phyloP scores from a whole-genome alignment of 2,329 filamentous ascomycete species.

The Tetracladium maxilliforme region DNA sequence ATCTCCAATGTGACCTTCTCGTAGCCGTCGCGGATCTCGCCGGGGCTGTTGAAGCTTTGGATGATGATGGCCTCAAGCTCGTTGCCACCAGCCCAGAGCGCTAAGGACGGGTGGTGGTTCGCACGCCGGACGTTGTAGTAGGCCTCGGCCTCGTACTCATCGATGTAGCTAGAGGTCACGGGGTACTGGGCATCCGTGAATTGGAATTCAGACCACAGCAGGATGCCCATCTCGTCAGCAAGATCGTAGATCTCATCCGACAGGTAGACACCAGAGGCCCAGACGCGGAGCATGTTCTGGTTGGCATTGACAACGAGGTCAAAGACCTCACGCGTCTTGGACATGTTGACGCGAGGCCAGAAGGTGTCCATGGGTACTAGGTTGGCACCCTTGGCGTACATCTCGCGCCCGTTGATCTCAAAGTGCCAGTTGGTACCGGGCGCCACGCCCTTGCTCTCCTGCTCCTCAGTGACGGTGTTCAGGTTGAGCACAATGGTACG shows the following conservation, averaged over 20 bases:
- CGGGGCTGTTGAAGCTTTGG: conserved; percentile 36
- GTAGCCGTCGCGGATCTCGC: conserved; percentile 37
- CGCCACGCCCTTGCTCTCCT: conserved; percentile 37
- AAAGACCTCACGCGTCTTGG: conserved; percentile 35
- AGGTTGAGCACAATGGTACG: conserved; percentile 46
- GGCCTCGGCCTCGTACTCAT: conserved; percentile 38
- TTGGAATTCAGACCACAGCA: conserved; percentile 49
- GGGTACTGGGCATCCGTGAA: conserved; percentile 48
- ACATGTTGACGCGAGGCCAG: conserved; percentile 41
- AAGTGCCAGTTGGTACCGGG: conserved; percentile 48
- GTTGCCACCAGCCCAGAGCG: conserved; percentile 40
- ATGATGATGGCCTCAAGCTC: conserved; percentile 47
- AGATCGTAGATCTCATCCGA: conserved; percentile 49
- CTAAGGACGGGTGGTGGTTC: conserved; percentile 43
- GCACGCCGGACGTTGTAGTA: conserved; percentile 44
- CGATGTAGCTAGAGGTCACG: conserved; percentile 33
- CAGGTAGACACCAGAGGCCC: conserved; percentile 43
- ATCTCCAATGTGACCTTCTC: conserved; percentile 40
- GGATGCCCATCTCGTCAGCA: conserved; percentile 43
- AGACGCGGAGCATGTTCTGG: conserved; percentile 50
- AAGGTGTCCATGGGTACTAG: conserved; percentile 48
- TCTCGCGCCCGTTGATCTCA: conserved; percentile 47
- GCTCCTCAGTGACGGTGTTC: conserved; percentile 33
- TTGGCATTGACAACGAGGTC: conserved; percentile 39
- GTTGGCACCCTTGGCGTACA: conserved; percentile 50